Evolutionary conservation across 768 basidiomycete species (phyloP), one percentile per base, ranked within the genome.

Genomic region (Termitomyces titanicus): DNA sequence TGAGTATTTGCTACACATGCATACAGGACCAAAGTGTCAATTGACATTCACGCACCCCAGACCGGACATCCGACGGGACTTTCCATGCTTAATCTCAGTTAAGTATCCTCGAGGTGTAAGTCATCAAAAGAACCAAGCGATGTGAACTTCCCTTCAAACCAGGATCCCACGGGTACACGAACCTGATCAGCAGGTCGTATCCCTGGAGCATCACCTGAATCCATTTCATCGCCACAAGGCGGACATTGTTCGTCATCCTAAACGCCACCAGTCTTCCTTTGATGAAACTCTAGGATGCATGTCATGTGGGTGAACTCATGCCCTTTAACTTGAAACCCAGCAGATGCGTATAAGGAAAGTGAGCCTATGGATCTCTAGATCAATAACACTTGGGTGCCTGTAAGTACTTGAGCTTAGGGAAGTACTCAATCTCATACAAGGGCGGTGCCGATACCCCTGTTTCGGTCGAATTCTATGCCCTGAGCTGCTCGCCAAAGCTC

Each of bases 111-210:
- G 17, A 43, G 15, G 25, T 17, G 13, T 24, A 24, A 49, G 35
- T 37, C 12, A 17, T 24, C 5, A 37, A 40, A 37, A 50, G 22
- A 31, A 27, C 27, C n/a, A 25, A 6, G 24, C 17, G 22, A 35
- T 20, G 18, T 31, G 13, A 8, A 13, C 20, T 35, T 22, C 15
- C 22, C 13, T 3, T 22, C 27, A 20, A 53, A 33, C 29, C 11
- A 8, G 20, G n/a, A 7, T 17, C n/a, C 39, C 20, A 35, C 24
- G 1, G 18, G 22, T 10, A 35, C 57, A 55, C 38, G 58, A 49
- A 40, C 37, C 50, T 48, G 42, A 29, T 59, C 58, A 59, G 54
- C 58, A 55, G 57, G 39, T 31, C 34, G 12, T 29, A 27, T 15
- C 33, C 27, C 38, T 5, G 3, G 12, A 39, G 24, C 38, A 6